Evolutionary conservation across 495 filamentous ascomycete species (phyloP).

Genomic region (Tirmania nivea): DNA sequence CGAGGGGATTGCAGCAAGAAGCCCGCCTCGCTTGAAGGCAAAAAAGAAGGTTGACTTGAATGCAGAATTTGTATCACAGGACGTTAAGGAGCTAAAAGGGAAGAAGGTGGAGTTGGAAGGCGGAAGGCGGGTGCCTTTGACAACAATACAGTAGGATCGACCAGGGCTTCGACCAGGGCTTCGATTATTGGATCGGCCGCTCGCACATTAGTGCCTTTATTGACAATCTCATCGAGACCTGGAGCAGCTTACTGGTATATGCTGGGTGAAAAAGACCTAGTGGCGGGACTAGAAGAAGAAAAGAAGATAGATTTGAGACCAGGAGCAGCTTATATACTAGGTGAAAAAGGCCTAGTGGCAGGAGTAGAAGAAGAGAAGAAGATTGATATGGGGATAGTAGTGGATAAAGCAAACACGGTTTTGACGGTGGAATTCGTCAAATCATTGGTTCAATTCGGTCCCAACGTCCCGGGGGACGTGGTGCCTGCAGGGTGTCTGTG

Average conservation of each 20-base stretch:
- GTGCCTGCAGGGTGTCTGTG: background rate
- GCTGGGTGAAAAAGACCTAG: too few relatives aligned
- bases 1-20: background rate
- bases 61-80: background rate
- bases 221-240: too few relatives aligned
- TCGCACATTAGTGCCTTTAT: too few relatives aligned
- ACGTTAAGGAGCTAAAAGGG: background rate
- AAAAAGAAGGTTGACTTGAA: background rate
- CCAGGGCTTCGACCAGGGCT: too few relatives aligned
- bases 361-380: background rate
- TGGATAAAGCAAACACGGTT: background rate
- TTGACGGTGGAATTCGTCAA: background rate
- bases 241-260: too few relatives aligned
- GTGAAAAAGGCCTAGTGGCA: background rate
- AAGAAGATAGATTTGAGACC: too few relatives aligned
- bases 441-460: background rate
- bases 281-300: background rate
- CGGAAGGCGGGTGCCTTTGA: too few relatives aligned
- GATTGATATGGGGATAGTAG: background rate
- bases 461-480: background rate
- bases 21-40: background rate
- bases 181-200: too few relatives aligned
- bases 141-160: too few relatives aligned
- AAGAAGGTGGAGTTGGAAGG: background rate
- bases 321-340: background rate